Conservation (phyloP, 805 yeast species). For the Komagataella kurtzmanii region DNA sequence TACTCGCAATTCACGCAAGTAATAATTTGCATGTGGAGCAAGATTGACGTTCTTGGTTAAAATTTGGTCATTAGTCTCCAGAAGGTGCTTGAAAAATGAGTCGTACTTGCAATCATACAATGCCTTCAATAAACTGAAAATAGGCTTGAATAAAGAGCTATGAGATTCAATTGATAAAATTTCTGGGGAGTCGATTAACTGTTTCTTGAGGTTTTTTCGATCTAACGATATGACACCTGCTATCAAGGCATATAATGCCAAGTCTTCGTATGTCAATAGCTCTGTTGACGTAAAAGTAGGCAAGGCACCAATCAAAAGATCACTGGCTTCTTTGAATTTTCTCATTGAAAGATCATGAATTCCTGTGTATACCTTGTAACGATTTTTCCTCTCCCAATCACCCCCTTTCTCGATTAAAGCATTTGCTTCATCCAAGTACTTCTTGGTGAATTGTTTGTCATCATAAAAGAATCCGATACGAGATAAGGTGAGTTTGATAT, state of each 20-base stretch:
- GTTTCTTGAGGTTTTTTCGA: slow-evolving; percentile 72
- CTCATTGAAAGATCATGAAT: slow-evolving; percentile 75
- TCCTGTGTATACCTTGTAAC: slow-evolving; percentile 87
- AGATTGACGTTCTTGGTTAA: slow-evolving; percentile 54
- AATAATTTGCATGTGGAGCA: slow-evolving; percentile 67
- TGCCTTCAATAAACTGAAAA: slow-evolving; percentile 72
- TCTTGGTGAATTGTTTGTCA: slow-evolving; percentile 57
- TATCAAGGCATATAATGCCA: slow-evolving; percentile 77
- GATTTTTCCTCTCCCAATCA: slow-evolving; percentile 97
- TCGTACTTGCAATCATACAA: slow-evolving; percentile 82
- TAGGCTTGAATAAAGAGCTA: slow-evolving; percentile 61
- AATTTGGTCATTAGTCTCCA: slow-evolving; percentile 65
- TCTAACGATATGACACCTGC: slow-evolving; percentile 78
- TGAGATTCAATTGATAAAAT: slow-evolving; percentile 67
- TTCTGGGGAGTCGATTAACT: slow-evolving; percentile 90
- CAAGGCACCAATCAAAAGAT: slow-evolving; percentile 74
- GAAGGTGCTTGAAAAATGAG: slow-evolving; percentile 60
- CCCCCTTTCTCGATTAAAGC: slow-evolving; percentile 88
- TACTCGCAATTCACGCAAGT: slow-evolving; percentile 85
- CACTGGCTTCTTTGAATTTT: slow-evolving; percentile 76
- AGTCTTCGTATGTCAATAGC: slow-evolving; percentile 75
- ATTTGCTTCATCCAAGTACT: slow-evolving; percentile 62
- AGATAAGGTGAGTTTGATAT: slow-evolving; percentile 65
- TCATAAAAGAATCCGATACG: slow-evolving; percentile 85
- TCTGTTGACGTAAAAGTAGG: slow-evolving; percentile 94